Percentiles rank a stretch among this genome's conserved stretches.
Evolutionary conservation across 345 rosid genomes (phyloP).

Genomic region (Triadica sebifera): DNA sequence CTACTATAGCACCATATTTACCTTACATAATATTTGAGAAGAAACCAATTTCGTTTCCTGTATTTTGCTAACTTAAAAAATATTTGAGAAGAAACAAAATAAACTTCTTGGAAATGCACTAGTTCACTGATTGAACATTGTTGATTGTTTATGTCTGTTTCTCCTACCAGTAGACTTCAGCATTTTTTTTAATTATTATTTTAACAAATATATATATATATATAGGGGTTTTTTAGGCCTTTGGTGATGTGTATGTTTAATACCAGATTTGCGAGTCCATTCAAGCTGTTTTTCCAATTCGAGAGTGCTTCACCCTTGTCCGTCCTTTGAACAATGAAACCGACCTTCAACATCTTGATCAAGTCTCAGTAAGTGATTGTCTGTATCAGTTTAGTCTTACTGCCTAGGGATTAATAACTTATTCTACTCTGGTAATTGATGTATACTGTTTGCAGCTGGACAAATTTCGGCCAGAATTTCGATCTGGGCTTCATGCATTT

Average conservation of each 20-base stretch:
- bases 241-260: neutral
- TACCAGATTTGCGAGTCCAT: slow-evolving; percentile 82
- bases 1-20: neutral
- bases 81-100: neutral
- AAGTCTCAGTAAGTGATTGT: slow-evolving; percentile 22
- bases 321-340: slow-evolving; percentile 86
- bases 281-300: slow-evolving; percentile 84
- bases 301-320: slow-evolving; percentile 88
- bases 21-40: neutral
- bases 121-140: neutral
- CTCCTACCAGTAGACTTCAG: slow-evolving; percentile 26
- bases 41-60: neutral
- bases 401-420: slow-evolving; percentile 12
- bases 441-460: slow-evolving; percentile 51
- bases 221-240: neutral
- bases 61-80: neutral
- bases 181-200: neutral
- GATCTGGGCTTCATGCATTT: slow-evolving; percentile 78
- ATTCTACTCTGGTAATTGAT: slow-evolving; percentile 11
- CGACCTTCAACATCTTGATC: slow-evolving; percentile 84
- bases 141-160: neutral
- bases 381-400: neutral
- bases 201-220: no score
- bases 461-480: slow-evolving; percentile 76
- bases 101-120: neutral